Conservation (phyloP, 192 early-diverging fungal genomes). For the Jimgerdemannia lactiflua region DNA sequence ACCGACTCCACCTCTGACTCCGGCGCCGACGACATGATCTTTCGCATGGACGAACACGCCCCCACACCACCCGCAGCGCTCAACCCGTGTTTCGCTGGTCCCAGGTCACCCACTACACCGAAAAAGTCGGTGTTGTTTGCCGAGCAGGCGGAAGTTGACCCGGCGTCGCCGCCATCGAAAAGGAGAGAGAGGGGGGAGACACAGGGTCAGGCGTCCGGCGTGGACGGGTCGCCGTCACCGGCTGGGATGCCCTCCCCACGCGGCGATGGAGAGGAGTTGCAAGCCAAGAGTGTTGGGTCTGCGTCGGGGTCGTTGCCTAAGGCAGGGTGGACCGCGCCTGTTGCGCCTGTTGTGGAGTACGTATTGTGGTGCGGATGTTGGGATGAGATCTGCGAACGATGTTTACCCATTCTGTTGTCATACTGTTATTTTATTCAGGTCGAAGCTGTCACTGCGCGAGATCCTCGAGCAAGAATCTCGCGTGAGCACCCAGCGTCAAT, state of each 20-base stretch:
- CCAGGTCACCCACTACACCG: neutral
- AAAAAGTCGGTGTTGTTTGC: neutral
- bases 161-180: neutral
- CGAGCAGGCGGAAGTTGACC: too few species aligned
- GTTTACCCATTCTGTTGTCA: too few species aligned
- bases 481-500: neutral
- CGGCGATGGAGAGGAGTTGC: conserved; percentile 14
- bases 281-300: neutral
- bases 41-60: neutral
- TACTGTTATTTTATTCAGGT: neutral
- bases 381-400: too few species aligned
- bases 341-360: neutral
- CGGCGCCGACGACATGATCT: neutral
- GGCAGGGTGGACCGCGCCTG: neutral
- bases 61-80: neutral
- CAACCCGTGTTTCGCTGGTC: neutral
- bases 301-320: conserved; percentile 2
- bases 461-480: conserved; percentile 36
- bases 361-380: neutral
- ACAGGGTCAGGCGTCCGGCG: neutral
- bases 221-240: neutral
- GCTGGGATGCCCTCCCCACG: neutral
- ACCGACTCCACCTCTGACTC: too few species aligned
- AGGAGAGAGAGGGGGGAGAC: neutral
- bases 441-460: conserved; percentile 32